phyloP scores from a whole-genome alignment of 2,329 filamentous ascomycete species.

The Ophiostoma himal-ulmi region DNA sequence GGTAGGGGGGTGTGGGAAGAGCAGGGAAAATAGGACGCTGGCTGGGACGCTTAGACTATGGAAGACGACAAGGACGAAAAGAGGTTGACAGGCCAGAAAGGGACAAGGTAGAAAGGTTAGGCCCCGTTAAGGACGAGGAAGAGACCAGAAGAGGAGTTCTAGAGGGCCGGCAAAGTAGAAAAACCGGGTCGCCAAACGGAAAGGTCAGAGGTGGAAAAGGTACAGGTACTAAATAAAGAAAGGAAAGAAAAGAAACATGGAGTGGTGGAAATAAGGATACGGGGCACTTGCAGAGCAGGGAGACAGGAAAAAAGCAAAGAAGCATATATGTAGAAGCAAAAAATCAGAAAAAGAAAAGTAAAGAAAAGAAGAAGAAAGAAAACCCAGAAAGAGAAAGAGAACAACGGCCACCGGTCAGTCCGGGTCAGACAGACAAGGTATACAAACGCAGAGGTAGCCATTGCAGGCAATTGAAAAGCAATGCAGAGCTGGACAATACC shows the following conservation, averaged over 20 bases:
- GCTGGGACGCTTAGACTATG: neutral
- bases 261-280: neutral
- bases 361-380: neutral
- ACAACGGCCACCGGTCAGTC: neutral
- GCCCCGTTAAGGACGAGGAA: constrained; percentile 3
- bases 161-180: neutral
- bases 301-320: neutral
- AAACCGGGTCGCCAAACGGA: neutral
- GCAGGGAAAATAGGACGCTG: constrained; percentile 6
- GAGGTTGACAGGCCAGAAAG: constrained; percentile 5
- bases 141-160: constrained; percentile 12
- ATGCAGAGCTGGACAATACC: neutral
- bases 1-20: constrained; percentile 9
- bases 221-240: neutral
- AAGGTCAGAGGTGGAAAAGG: neutral
- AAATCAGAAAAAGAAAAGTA: neutral
- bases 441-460: neutral
- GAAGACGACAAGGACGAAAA: constrained; percentile 11
- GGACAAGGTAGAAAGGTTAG: constrained; percentile 13
- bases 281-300: neutral
- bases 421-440: neutral
- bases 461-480: neutral
- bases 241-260: neutral
- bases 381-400: constrained; percentile 11
- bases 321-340: neutral